Base-by-base conservation (phyloP, 2,329 filamentous ascomycete species). In the Aureobasidium vineae region DNA sequence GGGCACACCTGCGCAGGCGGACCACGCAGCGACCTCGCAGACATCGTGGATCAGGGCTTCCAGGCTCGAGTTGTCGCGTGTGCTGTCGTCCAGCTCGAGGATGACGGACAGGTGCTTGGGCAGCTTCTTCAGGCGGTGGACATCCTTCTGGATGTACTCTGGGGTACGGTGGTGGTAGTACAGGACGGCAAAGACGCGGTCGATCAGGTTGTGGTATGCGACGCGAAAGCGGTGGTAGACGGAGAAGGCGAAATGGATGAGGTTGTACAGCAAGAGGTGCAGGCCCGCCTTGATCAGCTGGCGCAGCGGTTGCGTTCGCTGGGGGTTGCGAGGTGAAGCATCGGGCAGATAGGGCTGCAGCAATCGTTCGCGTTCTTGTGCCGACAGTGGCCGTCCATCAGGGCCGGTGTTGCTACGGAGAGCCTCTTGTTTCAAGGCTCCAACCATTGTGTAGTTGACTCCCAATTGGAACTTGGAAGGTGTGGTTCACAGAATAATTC, bases 81-180 rank as follows among this genome's bases (percentile, higher is more conserved):
- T 76, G 67, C 89, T 86, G 75, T 88, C 83, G 73, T 94, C 87
- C 56, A 91, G 81, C 67, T 88, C 89, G 67, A 99, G 79, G 65
- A 98, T 88, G 13, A 96, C 89, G 74, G 92, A 97, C 60, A 99
- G 77, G 75, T 99, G 95, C 70, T 90, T 86, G 2, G 95, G 95
- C 68, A 96, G 79, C 72, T 89, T 87, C 67, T 82, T 84, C 66
- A 99, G 78, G 11, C 84, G 83, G 76, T 87, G 87, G 31, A 98
- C 89, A 79, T 99, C 95, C 73, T 90, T 88, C 73, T 89, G 88
- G 71, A 99, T 97, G 75, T 97, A 87, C 75, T 96, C 91, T 8
- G 95, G 95, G 0, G 94, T 96, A 63, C 91, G 90, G 78, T 99
- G 95, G 79, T 99, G 96, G 80, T 99, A 95, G 77, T 94, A 93